These are phyloP conservation scores for Euryodendron excelsum DNA, from an alignment of 148 eudicot genomes.

Conservation along the genomic window DNA sequence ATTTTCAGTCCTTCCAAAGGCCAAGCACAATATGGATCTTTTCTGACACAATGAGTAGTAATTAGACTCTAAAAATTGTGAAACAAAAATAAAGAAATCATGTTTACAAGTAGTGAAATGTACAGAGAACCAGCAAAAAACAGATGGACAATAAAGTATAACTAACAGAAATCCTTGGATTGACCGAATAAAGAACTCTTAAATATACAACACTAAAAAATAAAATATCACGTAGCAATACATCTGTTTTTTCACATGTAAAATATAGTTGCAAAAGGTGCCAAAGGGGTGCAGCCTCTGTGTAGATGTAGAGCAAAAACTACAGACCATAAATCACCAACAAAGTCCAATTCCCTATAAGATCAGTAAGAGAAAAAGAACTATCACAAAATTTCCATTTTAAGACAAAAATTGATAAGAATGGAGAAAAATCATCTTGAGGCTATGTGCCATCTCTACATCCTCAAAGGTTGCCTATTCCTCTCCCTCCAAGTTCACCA, in stretches of 20 bases:
- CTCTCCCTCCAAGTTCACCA: neutral
- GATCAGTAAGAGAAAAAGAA: neutral
- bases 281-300: neutral
- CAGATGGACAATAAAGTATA: neutral
- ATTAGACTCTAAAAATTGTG: neutral
- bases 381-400: neutral
- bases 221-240: neutral
- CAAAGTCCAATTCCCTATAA: neutral
- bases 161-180: neutral
- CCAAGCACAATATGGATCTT: slow-evolving; percentile 67
- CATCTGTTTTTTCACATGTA: neutral
- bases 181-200: neutral
- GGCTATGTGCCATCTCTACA: neutral
- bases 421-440: neutral
- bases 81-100: neutral
- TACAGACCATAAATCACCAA: neutral
- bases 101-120: neutral
- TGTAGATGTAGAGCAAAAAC: neutral
- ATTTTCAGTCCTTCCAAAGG: slow-evolving; percentile 91
- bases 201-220: neutral
- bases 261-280: neutral
- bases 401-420: neutral
- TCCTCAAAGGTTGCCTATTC: neutral
- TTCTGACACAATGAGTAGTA: slow-evolving; percentile 50
- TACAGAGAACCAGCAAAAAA: slow-evolving; percentile 10